Evolutionary conservation across 2,329 filamentous ascomycete species (phyloP), one percentile per base, ranked within the genome.

Genomic region (Pestalotiopsis sp.): DNA sequence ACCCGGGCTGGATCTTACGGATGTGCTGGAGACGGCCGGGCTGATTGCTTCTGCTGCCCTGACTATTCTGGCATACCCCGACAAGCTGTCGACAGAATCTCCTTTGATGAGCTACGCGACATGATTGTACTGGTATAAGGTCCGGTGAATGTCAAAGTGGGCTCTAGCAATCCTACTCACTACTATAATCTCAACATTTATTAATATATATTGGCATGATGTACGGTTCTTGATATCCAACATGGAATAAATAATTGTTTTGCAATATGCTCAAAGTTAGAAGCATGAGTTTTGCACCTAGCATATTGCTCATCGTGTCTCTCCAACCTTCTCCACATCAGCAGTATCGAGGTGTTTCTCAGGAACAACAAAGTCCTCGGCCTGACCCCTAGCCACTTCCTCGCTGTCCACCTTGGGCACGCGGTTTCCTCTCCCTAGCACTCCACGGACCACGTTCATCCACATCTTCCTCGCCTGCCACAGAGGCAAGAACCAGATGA

Each of bases 381-480:
- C 4, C 11, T 36, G n/a, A 9, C 17, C 38, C 17, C 25, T 23
- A 36, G 64, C 20, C 13, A 36, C 23, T 23, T 66, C 41, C 6
- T 39, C 23, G 4, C 25, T 13, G 20, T 66, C 49, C 4, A 66
- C 5, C 64, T 58, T 57, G 6, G 25, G 4, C 17, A 4, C 9
- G 4, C 6, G 4, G 7, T 9, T 23, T 12, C 64, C 27, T 9
- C 57, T 41, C 0, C 64, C 49, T 13, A 66, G 11, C 14, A 41
- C 11, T n/a, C 45, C 49, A 4, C 25, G 41, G 23, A 66, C 17
- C 45, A 69, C 57, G 7, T 38, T n/a, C n/a, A 56, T 27, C 68
- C 68, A 69, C 4, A 65, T 67, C 27, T 59, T 27, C 7, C 68
- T 56, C 7, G 68, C 64, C 38, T 69, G 68, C 68, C 65, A 69